Conservation (phyloP, 2,329 filamentous ascomycete genomes). For the Aureobasidium subglaciale region DNA sequence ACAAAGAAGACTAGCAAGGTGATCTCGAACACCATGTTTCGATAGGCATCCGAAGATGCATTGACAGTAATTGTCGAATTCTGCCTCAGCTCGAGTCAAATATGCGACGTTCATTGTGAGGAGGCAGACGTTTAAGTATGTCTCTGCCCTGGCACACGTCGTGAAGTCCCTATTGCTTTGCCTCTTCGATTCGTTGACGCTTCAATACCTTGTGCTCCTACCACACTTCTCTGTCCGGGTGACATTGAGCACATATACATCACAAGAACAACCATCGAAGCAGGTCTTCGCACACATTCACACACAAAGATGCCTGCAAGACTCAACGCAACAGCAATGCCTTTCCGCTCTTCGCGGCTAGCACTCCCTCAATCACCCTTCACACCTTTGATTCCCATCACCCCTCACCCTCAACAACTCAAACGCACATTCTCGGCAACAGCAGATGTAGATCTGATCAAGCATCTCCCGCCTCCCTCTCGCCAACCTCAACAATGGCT, state of each 20-base stretch:
- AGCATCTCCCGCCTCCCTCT: constrained; percentile 22
- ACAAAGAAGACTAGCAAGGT: not conserved
- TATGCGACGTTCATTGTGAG: constrained; percentile 3
- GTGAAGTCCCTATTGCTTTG: too few species aligned
- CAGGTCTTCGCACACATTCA: constrained; percentile 1
- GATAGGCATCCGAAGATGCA: not conserved
- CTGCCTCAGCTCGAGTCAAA: not conserved
- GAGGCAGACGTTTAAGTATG: not conserved
- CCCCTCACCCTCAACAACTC: constrained; percentile 15
- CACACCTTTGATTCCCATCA: constrained; percentile 27
- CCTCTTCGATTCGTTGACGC: not conserved
- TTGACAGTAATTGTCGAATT: not conserved
- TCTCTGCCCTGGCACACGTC: too few species aligned
- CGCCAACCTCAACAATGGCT: constrained; percentile 38
- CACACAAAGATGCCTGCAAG: constrained; percentile 23
- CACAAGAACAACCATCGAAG: not conserved
- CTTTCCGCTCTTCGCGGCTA: constrained; percentile 38
- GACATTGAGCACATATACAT: not conserved
- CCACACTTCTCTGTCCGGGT: not conserved
- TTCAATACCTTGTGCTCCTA: not conserved
- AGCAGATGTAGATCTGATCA: constrained; percentile 14
- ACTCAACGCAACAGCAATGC: constrained; percentile 31
- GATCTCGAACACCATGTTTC: not conserved
- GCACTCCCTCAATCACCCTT: constrained; percentile 40
- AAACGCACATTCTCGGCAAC: constrained; percentile 20